Evolutionary conservation across 257 asterid species (phyloP).

Genomic region (Fraxinus quadrangulata): DNA sequence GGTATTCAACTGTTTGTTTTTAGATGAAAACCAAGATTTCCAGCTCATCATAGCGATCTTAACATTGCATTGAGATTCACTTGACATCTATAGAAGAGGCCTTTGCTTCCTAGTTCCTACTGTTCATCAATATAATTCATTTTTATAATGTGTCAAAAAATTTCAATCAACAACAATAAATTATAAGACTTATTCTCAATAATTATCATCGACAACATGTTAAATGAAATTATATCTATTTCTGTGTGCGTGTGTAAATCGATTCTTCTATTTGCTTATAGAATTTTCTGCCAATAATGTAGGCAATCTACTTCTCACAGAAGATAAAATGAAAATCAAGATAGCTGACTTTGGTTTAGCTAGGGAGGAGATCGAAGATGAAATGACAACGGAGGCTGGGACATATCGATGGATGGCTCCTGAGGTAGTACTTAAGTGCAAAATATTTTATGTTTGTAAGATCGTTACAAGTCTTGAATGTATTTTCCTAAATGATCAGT

Average conservation of each 20-base stretch:
- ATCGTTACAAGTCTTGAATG: conserved; percentile 8
- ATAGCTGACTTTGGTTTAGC: conserved; percentile 75
- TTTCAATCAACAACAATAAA: neutral
- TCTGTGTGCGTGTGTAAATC: neutral
- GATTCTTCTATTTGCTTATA: conserved; percentile 1
- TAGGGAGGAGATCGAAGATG: conserved; percentile 55
- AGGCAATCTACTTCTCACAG: conserved; percentile 70
- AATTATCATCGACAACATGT: neutral
- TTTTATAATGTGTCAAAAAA: neutral
- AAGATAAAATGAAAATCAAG: conserved; percentile 50
- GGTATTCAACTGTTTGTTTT: conserved; percentile 1
- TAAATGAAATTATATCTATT: neutral
- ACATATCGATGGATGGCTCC: conserved; percentile 84
- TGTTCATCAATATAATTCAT: neutral
- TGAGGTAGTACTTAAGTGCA: conserved; percentile 42
- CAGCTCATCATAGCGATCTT: neutral
- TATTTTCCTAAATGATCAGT: conserved; percentile 36
- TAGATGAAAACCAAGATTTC: neutral
- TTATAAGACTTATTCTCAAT: neutral
- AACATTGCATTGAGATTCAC: neutral
- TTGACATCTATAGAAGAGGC: neutral
- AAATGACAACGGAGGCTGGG: conserved; percentile 68
- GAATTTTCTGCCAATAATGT: conserved; percentile 9
- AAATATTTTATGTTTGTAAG: neutral
- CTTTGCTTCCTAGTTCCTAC: neutral